phyloP scores from a whole-genome alignment of 1,284 basidiomycete species.

The Lentinus polychrous region DNA sequence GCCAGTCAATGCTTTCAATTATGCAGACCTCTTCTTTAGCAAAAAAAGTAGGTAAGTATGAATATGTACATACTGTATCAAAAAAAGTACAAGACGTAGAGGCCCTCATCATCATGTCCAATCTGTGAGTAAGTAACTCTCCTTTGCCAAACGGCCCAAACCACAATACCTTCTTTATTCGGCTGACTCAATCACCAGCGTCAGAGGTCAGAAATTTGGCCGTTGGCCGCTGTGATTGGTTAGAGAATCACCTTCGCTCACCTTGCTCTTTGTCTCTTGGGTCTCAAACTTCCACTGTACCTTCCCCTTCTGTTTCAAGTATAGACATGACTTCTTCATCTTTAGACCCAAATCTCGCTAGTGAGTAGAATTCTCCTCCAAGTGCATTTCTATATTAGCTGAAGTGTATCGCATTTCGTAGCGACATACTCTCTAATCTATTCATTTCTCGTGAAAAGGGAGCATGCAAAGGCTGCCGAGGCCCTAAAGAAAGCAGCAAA shows the following conservation, averaged over 20 bases:
- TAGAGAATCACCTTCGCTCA: background rate
- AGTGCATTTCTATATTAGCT: background rate
- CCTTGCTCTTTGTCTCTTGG: background rate
- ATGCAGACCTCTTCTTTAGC: too few species aligned
- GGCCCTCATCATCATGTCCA: too few species aligned
- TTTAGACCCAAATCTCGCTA: slow-evolving; percentile 15
- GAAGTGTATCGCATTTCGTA: slow-evolving; percentile 19
- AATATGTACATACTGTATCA: too few species aligned
- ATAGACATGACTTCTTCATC: slow-evolving; percentile 1
- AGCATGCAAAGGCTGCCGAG: slow-evolving; percentile 57
- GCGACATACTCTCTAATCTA: slow-evolving; percentile 69
- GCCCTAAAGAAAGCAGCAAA: slow-evolving; percentile 51
- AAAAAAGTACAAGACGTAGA: too few species aligned
- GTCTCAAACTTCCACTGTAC: background rate
- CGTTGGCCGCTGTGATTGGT: slow-evolving; percentile 6
- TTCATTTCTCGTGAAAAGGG: slow-evolving; percentile 57
- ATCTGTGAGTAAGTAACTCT: too few species aligned
- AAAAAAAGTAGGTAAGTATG: too few species aligned
- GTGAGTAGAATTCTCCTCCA: slow-evolving; percentile 19
- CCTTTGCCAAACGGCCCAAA: too few species aligned
- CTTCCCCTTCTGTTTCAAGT: slow-evolving; percentile 7
- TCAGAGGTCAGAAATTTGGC: slow-evolving; percentile 9
- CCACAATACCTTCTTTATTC: background rate
- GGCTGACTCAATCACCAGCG: background rate
- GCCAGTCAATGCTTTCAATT: too few species aligned